Evolutionary conservation across 345 rosid species (phyloP).

Genomic region (Eucalyptus coolabah): DNA sequence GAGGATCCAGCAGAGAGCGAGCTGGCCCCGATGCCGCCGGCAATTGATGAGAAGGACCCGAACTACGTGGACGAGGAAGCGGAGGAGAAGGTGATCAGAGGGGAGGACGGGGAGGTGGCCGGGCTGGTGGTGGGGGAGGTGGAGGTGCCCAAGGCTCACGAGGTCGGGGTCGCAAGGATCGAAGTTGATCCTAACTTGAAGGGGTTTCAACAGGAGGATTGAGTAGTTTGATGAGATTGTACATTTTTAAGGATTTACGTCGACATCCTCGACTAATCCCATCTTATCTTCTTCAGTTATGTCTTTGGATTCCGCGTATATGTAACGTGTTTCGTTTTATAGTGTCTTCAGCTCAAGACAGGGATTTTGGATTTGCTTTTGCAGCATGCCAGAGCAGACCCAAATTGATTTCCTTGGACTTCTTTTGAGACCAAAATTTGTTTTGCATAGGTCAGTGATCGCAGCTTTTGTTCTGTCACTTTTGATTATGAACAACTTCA

Average conservation of each 20-base stretch:
- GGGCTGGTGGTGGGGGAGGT: constrained; percentile 48
- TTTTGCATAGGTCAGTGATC: background rate
- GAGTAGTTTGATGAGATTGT: background rate
- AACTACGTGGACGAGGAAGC: constrained; percentile 49
- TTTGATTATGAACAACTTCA: background rate
- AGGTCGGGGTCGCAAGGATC: constrained; percentile 50
- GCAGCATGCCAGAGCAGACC: background rate
- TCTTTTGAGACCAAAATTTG: too few relatives aligned
- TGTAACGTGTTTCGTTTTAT: background rate
- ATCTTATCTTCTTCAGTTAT: background rate
- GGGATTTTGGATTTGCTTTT: background rate
- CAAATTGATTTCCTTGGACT: too few relatives aligned
- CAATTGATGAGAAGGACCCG: constrained; percentile 72
- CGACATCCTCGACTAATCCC: background rate
- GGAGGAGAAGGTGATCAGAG: constrained; percentile 22
- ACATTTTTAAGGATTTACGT: background rate
- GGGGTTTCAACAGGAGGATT: background rate
- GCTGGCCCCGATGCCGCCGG: constrained; percentile 34
- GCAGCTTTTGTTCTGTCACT: background rate
- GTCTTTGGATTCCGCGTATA: background rate
- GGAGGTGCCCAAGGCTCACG: constrained; percentile 53
- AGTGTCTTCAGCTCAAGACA: background rate
- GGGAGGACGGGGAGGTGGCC: background rate
- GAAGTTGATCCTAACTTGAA: constrained; percentile 48
- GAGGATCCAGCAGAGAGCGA: constrained; percentile 33